Evolutionary conservation across 805 yeast species (phyloP), one percentile per base, ranked within the genome.

Genomic region (Barnettozyma populi): DNA sequence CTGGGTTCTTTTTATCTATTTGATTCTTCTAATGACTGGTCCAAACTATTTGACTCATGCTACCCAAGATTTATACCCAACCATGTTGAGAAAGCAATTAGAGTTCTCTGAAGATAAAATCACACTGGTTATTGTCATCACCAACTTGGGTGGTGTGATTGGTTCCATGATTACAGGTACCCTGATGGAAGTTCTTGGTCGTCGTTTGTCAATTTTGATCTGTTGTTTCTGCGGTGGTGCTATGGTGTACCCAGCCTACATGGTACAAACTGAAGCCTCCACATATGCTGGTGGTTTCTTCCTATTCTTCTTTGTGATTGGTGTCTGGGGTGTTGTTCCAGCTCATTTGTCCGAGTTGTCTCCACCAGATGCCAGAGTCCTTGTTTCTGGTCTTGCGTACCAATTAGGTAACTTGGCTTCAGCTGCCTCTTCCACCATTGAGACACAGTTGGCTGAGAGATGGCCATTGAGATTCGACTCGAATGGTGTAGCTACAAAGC

Each of bases 401-500:
- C 90, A 84, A 65, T 72, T 84, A 49, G 90, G 90, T 68, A 83
- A 84, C 62, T 72, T 84, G 58, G 86, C 83, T 0, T 78, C 86
- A 5, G 75, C 85, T 19, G 89, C 88, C 2, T 76, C 86, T 4
- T 75, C 84, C 7, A 84, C 90, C 13, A 84, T 84, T 52, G 89
- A 84, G 62, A 70, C 87, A 3, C 68, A 72, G n/a, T 66, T 51
- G 80, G 87, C 90, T 24, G 72, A 71, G 29, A 64, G 69, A 44
- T 85, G 81, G 70, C 89, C 88, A 2, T 56, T 82, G 27, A 57
- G 46, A 9, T 57, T 52, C 41, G 59, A 66, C 36, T 57, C 61
- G 16, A 47, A 47, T 1, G 76, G 74, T 29, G 50, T 50, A 3
- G 57, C 55, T 2, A 56, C 55, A 10, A 55, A 46, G 27, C 50